These are phyloP conservation scores for Wickerhamomyces sp. DNA, from an alignment of 1,139 yeast species.

Conservation along the genomic window DNA sequence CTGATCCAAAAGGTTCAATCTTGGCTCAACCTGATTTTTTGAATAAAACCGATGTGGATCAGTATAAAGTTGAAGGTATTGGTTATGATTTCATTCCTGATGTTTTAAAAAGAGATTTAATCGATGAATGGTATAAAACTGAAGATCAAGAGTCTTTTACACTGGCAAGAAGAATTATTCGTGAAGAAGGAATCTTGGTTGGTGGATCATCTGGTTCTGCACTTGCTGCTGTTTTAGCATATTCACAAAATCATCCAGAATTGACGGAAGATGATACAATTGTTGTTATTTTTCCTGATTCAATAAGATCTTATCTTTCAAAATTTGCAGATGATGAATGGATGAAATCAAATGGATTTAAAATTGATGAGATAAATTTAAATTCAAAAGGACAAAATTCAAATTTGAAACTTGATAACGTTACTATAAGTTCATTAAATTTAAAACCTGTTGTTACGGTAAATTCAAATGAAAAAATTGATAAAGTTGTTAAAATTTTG, in stretches of 20 bases:
- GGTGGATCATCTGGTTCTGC: slow-evolving; percentile 91
- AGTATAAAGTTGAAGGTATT: slow-evolving; percentile 85
- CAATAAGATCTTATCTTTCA: slow-evolving; percentile 80
- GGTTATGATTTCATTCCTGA: slow-evolving; percentile 89
- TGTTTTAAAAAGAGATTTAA: slow-evolving; percentile 60
- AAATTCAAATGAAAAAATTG: slow-evolving; percentile 53
- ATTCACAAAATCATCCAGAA: slow-evolving; percentile 52
- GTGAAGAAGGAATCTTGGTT: slow-evolving; percentile 82
- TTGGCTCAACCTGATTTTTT: slow-evolving; percentile 77
- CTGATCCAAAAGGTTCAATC: slow-evolving; percentile 86
- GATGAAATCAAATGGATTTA: slow-evolving; percentile 77
- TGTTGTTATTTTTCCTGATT: slow-evolving; percentile 84
- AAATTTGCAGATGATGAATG: slow-evolving; percentile 91
- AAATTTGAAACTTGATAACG: slow-evolving; percentile 43
- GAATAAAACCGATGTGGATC: slow-evolving; percentile 48
- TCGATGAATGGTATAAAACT: slow-evolving; percentile 83
- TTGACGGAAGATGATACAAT: slow-evolving; percentile 70
- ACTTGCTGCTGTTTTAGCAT: slow-evolving; percentile 72
- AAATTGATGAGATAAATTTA: too few species aligned
- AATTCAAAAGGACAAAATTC: slow-evolving; percentile 36
- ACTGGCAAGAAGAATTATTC: slow-evolving; percentile 76
- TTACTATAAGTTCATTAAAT: slow-evolving; percentile 64
- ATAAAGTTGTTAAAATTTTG: slow-evolving; percentile 64
- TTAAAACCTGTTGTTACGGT: slow-evolving; percentile 83
- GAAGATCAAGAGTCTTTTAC: slow-evolving; percentile 79